Base-by-base conservation (phyloP, 805 yeast species). In the Trichomonascus vanleenenianus region DNA sequence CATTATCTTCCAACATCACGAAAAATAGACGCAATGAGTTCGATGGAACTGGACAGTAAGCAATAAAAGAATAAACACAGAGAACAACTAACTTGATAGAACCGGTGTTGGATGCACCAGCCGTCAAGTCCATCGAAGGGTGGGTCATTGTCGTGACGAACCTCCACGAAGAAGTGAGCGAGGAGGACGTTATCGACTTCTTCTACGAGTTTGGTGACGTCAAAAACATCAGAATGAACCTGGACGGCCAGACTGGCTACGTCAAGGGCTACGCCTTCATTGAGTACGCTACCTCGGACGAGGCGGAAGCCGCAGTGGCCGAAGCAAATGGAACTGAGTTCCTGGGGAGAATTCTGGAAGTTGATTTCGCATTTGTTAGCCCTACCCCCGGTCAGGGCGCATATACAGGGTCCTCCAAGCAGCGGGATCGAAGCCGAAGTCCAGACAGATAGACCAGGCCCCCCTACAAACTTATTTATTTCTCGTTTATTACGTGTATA, bases 81-180 rank as follows among this genome's bases (percentile, higher is more conserved):
- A 4, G 27, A 22, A 8, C n/a, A 8, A 8, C 27, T 22, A 22
- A 22, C 27, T 5, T 6, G 34, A 10, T 5, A 31, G 34, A 31
- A 31, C 34, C n/a, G 15, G 34, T 6, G 15, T 6, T 14, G 15
- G 34, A 31, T 11, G 34, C 34, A 12, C 34, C 34, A 6, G 34
- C 34, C 5, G 15, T 31, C 34, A 31, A 31, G 34, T 31, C 73
- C 3, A 53, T 68, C 14, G 74, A 70, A 49, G 77, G 75, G 11
- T 72, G 70, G 60, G 63, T 71, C 5, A 22, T 72, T 1, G 55
- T 71, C 2, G 68, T 62, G 5, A 58, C 66, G 0, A 68, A 68
- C 32, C 43, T 72, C 14, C 74, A 73, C 45, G 72, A 69, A 32
- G 77, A 72, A 52, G 67, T 70, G 2, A 53, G 71, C 7, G 77